Conservation (phyloP, 495 filamentous ascomycete species). For the Penicillium turbatum region DNA sequence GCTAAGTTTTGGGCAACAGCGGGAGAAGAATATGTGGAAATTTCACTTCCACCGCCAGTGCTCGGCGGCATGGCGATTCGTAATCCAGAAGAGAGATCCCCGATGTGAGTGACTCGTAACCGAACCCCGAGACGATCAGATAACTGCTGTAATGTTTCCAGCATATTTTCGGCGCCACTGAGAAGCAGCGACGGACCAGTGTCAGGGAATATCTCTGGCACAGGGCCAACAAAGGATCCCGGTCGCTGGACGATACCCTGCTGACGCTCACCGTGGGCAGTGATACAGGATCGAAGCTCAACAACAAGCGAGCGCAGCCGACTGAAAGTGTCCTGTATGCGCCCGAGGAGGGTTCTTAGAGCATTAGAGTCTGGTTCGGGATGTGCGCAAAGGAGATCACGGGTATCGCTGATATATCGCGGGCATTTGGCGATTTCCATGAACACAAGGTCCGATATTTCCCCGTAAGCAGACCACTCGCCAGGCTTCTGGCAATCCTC, state of each 20-base stretch:
- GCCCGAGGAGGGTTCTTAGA: constrained; percentile 11
- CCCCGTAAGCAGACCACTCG: constrained; percentile 23
- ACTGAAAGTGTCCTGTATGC: constrained; percentile 19
- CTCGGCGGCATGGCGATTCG: constrained; percentile 5
- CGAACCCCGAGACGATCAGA: constrained; percentile 9
- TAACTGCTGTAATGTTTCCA: constrained; percentile 16
- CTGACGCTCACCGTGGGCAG: constrained; percentile 22
- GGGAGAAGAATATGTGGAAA: constrained; percentile 5
- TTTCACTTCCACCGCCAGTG: constrained; percentile 2
- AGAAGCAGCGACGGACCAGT: constrained; percentile 28
- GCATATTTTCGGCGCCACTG: constrained; percentile 24
- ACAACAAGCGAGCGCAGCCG: constrained; percentile 9
- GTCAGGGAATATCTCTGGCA: constrained; percentile 24
- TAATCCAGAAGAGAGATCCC: constrained; percentile 17
- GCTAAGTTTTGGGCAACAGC: constrained; percentile 1
- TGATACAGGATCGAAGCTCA: constrained; percentile 24
- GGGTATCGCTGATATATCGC: constrained; percentile 27
- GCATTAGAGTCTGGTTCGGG: not conserved
- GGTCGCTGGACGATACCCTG: constrained; percentile 25
- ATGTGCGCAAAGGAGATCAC: constrained; percentile 13
- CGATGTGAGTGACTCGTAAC: constrained; percentile 13
- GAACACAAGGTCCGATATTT: constrained; percentile 23
- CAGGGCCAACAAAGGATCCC: constrained; percentile 22
- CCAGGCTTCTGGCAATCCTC: constrained; percentile 28
- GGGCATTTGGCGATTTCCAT: constrained; percentile 34